Evolutionary conservation across 257 asterid genomes (phyloP), one percentile per base, ranked within the genome.

Genomic region (Haberlea rhodopensis): DNA sequence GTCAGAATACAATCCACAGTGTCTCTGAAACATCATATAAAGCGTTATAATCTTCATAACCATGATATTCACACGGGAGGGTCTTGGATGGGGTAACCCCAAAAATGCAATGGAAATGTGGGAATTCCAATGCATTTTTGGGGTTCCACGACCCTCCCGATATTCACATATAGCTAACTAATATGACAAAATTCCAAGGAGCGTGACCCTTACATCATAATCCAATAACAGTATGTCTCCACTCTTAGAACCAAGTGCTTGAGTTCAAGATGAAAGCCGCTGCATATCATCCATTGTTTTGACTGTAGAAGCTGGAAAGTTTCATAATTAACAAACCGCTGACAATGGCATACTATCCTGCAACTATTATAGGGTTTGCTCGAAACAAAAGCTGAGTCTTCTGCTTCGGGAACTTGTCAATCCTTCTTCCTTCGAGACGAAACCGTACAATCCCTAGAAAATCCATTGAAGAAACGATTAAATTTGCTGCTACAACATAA

Each of bases 111-210:
- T n/a, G n/a, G n/a, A n/a, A n/a, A n/a, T n/a, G n/a, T n/a, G n/a
- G n/a, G n/a, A n/a, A n/a, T n/a, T n/a, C n/a, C n/a, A n/a, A n/a
- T n/a, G n/a, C n/a, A n/a, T n/a, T n/a, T n/a, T n/a, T n/a, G n/a
- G n/a, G n/a, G n/a, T n/a, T n/a, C n/a, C n/a, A n/a, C n/a, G n/a
- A n/a, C n/a, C n/a, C n/a, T n/a, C n/a, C n/a, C n/a, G n/a, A 67
- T 84, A 84, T 84, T 79, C 79, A 84, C 88, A 81, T 53, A 75
- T 49, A 60, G 68, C 57, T 53, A 68, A 73, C 72, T 63, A 79
- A 71, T 32, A 73, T 27, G 73, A 67, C 67, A n/a, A n/a, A n/a
- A 32, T 71, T 63, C 61, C 48, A 57, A 40, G 76, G 69, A 68
- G 45, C 72, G 58, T 21, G 65, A 70, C 60, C 68, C 79, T 66